These are phyloP conservation scores for maize (Zea mays) DNA, from an alignment of 176 grass and related monocot genomes.

Conservation along the genomic window DNA sequence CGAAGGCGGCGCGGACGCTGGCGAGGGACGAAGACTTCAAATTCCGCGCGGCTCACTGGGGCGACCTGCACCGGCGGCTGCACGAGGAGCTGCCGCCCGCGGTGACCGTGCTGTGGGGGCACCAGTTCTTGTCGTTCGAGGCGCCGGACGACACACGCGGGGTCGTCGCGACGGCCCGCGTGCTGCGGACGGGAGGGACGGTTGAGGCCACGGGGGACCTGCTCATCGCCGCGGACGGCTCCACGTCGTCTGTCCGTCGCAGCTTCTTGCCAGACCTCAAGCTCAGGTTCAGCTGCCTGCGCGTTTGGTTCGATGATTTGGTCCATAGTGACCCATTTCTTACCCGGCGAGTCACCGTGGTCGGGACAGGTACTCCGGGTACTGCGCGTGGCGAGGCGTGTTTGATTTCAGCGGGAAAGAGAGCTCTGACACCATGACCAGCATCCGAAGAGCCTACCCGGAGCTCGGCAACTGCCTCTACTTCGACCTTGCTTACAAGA, in stretches of 20 bases:
- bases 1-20: slow-evolving; percentile 60
- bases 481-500: slow-evolving; percentile 73
- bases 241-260: slow-evolving; percentile 63
- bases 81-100: slow-evolving; percentile 52
- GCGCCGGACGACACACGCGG: slow-evolving; percentile 28
- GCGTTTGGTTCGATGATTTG: not conserved
- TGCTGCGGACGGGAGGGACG: slow-evolving; percentile 50
- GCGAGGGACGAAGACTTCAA: slow-evolving; percentile 66
- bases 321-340: not conserved
- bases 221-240: slow-evolving; percentile 78
- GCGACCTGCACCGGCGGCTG: slow-evolving; percentile 67
- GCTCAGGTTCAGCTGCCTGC: slow-evolving; percentile 49
- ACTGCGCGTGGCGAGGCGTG: slow-evolving; percentile 79
- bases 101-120: slow-evolving; percentile 62
- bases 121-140: slow-evolving; percentile 76
- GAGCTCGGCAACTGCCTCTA: slow-evolving; percentile 78
- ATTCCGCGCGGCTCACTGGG: slow-evolving; percentile 79
- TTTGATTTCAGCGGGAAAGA: slow-evolving; percentile 79
- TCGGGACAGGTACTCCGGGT: slow-evolving; percentile 71
- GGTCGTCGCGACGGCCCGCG: slow-evolving; percentile 48
- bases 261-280: slow-evolving; percentile 69
- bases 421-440: slow-evolving; percentile 43
- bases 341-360: not conserved
- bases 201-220: slow-evolving; percentile 62
- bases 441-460: slow-evolving; percentile 59